A percentile compares a stretch with the other conserved stretches of the same genome.
Conservation (phyloP, 225 moss, liverwort and hornwort genomes). For the Pseudoscleropodium purum region DNA sequence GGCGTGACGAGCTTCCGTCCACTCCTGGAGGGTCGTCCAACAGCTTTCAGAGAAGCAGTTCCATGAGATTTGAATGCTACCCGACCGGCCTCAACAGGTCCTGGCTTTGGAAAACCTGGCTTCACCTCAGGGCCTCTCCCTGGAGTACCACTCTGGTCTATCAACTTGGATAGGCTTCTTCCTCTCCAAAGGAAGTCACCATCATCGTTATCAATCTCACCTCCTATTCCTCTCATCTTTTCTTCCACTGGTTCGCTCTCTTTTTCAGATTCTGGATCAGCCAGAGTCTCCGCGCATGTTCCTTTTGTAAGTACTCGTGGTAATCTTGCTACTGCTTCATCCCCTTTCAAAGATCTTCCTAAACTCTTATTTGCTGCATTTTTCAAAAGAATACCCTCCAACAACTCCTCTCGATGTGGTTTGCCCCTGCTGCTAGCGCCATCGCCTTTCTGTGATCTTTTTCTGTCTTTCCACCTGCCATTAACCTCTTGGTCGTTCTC, state of each 20-base stretch:
- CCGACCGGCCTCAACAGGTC: neutral
- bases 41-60: neutral
- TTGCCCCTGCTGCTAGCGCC: neutral
- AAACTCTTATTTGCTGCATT: slow-evolving; percentile 5
- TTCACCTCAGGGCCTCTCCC: neutral
- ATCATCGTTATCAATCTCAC: slow-evolving; percentile 14
- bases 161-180: slow-evolving; percentile 26
- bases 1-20: slow-evolving; percentile 6
- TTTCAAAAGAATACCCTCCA: slow-evolving; percentile 21
- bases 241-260: slow-evolving; percentile 11
- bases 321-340: neutral
- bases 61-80: slow-evolving; percentile 8
- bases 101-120: slow-evolving; percentile 2
- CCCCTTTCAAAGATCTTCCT: slow-evolving; percentile 5
- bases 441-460: slow-evolving; percentile 11
- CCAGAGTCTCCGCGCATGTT: neutral
- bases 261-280: slow-evolving; percentile 1
- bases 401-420: slow-evolving; percentile 13
- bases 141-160: slow-evolving; percentile 1
- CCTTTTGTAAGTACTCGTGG: neutral
- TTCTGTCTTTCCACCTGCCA: slow-evolving; percentile 16
- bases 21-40: slow-evolving; percentile 16
- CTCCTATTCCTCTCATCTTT: neutral
- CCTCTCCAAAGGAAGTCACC: slow-evolving; percentile 22
- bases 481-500: slow-evolving; percentile 23